Evolutionary conservation across 768 basidiomycete genomes (phyloP).

Genomic region (Astraeus odoratus): DNA sequence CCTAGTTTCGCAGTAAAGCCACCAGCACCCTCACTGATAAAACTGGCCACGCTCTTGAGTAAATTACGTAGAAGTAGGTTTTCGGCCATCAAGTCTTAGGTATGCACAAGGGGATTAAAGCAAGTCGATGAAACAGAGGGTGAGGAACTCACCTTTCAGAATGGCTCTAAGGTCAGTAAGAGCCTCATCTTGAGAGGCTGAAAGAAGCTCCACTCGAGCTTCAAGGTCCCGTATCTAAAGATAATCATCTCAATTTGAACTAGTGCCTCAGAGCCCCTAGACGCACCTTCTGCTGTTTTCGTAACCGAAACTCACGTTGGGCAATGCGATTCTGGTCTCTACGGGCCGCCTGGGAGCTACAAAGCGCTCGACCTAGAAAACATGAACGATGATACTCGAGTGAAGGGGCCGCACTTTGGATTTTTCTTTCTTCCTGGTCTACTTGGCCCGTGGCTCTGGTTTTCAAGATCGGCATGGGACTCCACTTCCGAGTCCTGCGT

Average conservation of each 20-base stretch:
- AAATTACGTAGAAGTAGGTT: conserved; percentile 79
- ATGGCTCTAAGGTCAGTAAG: conserved; percentile 77
- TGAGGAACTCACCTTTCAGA: conserved; percentile 50
- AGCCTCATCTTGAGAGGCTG: conserved; percentile 87
- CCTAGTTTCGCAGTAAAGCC: conserved; percentile 73
- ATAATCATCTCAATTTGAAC: conserved; percentile 1
- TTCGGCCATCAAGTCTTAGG: conserved; percentile 77
- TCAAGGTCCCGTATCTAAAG: conserved; percentile 88
- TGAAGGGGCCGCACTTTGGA: conserved; percentile 54
- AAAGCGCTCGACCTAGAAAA: conserved; percentile 4
- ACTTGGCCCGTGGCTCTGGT: conserved; percentile 16
- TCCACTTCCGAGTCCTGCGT: conserved; percentile 62
- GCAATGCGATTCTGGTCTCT: conserved; percentile 90
- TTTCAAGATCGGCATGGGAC: conserved; percentile 32
- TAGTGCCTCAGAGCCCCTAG: neutral
- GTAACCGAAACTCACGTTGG: conserved; percentile 84
- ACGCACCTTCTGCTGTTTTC: conserved; percentile 82
- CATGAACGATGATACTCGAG: conserved; percentile 11
- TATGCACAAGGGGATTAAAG: conserved; percentile 6
- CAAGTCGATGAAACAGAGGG: neutral
- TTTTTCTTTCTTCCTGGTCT: conserved; percentile 79
- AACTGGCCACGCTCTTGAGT: conserved; percentile 65
- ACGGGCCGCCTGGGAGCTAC: conserved; percentile 80
- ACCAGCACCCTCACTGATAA: conserved; percentile 84
- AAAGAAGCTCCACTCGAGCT: conserved; percentile 90